phyloP scores from a whole-genome alignment of 371 early-diverging fungal genomes.

The Apophysomyces elegans region DNA sequence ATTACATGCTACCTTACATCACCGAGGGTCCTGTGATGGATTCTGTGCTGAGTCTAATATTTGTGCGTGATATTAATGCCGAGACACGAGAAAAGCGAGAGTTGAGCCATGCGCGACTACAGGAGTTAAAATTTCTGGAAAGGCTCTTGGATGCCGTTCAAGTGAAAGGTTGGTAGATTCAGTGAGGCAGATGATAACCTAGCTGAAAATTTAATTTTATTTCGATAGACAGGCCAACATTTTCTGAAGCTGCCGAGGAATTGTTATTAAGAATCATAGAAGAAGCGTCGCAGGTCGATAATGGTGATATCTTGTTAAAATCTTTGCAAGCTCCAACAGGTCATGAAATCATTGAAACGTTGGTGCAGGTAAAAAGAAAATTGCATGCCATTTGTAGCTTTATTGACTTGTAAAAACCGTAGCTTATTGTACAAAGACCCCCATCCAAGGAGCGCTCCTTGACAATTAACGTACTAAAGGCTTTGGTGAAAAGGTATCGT shows the following conservation, averaged over 20 bases:
- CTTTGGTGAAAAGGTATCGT: conserved; percentile 33
- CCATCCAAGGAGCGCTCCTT: conserved; percentile 26
- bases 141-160: conserved; percentile 38
- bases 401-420: background rate
- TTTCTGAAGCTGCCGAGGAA: conserved; percentile 35
- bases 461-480: conserved; percentile 31
- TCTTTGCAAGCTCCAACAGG: conserved; percentile 22
- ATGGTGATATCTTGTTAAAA: conserved; percentile 33
- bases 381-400: background rate
- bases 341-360: conserved; percentile 21
- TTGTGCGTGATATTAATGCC: conserved; percentile 37
- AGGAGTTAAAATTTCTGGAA: conserved; percentile 34
- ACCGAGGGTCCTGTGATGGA: conserved; percentile 32
- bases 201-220: background rate
- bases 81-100: conserved; percentile 38
- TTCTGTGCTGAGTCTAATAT: conserved; percentile 34
- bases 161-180: conserved; percentile 11
- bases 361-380: conserved; percentile 23
- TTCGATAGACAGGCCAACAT: conserved; percentile 22
- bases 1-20: conserved; percentile 44
- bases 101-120: conserved; percentile 24
- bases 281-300: conserved; percentile 44
- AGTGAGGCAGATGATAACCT: no score
- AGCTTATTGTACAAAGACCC: conserved; percentile 25
- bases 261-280: conserved; percentile 45